These are phyloP conservation scores for Penicillium expansum DNA, from an alignment of 2,329 filamentous ascomycete species.

Conservation along the genomic window DNA sequence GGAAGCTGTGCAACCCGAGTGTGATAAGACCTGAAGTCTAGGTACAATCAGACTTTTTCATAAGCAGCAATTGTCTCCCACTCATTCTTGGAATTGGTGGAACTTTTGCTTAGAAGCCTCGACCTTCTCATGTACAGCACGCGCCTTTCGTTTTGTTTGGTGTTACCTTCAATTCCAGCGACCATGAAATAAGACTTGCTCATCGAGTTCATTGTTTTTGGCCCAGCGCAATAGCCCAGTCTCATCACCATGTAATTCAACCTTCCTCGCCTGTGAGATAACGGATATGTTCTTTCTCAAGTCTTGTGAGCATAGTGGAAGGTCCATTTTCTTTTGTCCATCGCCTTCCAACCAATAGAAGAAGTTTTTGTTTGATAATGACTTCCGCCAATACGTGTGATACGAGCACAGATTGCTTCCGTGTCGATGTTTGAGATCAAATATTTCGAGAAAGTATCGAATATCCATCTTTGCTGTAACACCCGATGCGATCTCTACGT, in stretches of 20 bases:
- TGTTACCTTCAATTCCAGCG: slow-evolving; percentile 76
- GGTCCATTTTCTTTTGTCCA: slow-evolving; percentile 62
- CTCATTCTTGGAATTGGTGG: neutral
- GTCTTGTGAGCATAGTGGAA: slow-evolving; percentile 65
- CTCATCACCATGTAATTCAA: slow-evolving; percentile 71
- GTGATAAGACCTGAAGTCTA: neutral
- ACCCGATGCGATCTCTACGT: slow-evolving; percentile 54
- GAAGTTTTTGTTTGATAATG: slow-evolving; percentile 78
- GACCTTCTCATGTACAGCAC: slow-evolving; percentile 22
- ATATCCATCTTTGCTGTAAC: slow-evolving; percentile 75
- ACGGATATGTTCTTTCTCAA: slow-evolving; percentile 76
- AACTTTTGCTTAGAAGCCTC: slow-evolving; percentile 3
- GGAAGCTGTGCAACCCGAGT: no score
- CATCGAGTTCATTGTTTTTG: slow-evolving; percentile 74
- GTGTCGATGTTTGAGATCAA: slow-evolving; percentile 82
- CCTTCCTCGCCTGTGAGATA: slow-evolving; percentile 81
- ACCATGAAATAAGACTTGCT: slow-evolving; percentile 79
- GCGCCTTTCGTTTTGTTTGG: slow-evolving; percentile 54
- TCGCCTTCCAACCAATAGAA: slow-evolving; percentile 92
- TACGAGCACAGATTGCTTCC: slow-evolving; percentile 79
- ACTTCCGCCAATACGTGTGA: slow-evolving; percentile 77
- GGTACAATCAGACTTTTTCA: neutral
- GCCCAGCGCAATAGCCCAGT: slow-evolving; percentile 81
- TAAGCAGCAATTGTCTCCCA: no score
- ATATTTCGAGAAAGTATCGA: slow-evolving; percentile 83